A percentile compares a stretch with the other conserved stretches of the same genome.
These are phyloP conservation scores for Silene coronaria DNA, from an alignment of 179 eudicot genomes.

Conservation along the genomic window DNA sequence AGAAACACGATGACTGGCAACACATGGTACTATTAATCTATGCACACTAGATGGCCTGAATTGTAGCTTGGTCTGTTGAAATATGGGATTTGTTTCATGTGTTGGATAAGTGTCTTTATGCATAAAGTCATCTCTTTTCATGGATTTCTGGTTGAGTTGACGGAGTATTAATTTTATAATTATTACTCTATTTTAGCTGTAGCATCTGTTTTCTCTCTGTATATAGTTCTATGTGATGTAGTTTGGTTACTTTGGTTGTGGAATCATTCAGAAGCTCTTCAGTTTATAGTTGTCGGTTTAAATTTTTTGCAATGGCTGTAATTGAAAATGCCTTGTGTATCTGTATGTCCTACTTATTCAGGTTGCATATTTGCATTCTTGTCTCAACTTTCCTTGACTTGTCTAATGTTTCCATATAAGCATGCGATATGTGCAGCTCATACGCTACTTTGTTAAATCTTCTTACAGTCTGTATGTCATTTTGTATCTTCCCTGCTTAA, in stretches of 20 bases:
- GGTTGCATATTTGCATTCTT: not conserved
- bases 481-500: not conserved
- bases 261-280: not conserved
- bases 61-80: not conserved
- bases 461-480: not conserved
- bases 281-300: not conserved
- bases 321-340: not conserved
- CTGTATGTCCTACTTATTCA: not conserved
- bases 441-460: not conserved
- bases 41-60: not conserved
- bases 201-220: not conserved
- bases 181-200: not conserved
- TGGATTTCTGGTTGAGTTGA: not conserved
- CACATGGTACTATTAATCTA: not conserved
- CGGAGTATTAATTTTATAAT: not conserved
- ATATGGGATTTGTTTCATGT: not conserved
- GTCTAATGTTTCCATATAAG: not conserved
- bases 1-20: not conserved
- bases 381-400: constrained; percentile 1
- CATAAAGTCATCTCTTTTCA: too few relatives aligned
- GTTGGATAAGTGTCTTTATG: not conserved
- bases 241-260: not conserved
- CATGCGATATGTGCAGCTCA: not conserved
- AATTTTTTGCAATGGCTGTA: not conserved
- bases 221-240: not conserved